Base-by-base conservation (phyloP, 1,139 yeast species). In the Sugiyamaella novakii region DNA sequence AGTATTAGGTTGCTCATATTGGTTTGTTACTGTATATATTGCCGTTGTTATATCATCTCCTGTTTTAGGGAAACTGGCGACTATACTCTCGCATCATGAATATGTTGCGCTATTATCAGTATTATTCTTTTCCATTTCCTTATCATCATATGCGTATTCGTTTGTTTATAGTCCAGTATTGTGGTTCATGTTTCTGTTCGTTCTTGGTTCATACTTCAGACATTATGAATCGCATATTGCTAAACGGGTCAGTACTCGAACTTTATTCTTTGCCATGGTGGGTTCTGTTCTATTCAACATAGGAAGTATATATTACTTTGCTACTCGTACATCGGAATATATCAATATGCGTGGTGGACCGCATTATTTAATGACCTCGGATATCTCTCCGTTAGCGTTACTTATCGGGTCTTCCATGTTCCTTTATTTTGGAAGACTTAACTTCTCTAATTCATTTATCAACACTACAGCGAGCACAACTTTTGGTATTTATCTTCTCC, bases 401-500 rank as follows among this genome's bases (percentile, higher is more conserved):
- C 3, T 24, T 17, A 15, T 35, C 10, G 10, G 34, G 5, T 12
- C 33, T 8, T 28, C 27, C 27, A 14, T 43, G 19, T 43, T 43
- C 15, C 29, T 36, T 5, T 36, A 10, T 19, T 6, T 19, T 7
- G 29, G 40, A 4, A 36, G 29, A 21, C 19, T 36, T 17, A n/a
- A 25, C 6, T 34, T 46, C 17, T 29, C 35, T 11, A 46, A 39
- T 34, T 6, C 34, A 10, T 3, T 18, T 17, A 21, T 46, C 15
- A 46, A 46, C 25, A 17, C 22, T 15, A 3, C 31, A 25, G 45
- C 49, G n/a, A 24, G 38, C 5, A 17, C 36, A 14, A 46, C 46
- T 7, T 46, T 46, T 46, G 29, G 36, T 6, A 38, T 46, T 17
- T 46, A 46, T 34, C 31, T 46, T 5, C 15, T 46, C 8, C 49